A percentile compares a stretch with the other conserved stretches of the same genome.
These are phyloP conservation scores for Nymphaea thermarum DNA, from an alignment of 164 flowering plant genomes.

Conservation along the genomic window DNA sequence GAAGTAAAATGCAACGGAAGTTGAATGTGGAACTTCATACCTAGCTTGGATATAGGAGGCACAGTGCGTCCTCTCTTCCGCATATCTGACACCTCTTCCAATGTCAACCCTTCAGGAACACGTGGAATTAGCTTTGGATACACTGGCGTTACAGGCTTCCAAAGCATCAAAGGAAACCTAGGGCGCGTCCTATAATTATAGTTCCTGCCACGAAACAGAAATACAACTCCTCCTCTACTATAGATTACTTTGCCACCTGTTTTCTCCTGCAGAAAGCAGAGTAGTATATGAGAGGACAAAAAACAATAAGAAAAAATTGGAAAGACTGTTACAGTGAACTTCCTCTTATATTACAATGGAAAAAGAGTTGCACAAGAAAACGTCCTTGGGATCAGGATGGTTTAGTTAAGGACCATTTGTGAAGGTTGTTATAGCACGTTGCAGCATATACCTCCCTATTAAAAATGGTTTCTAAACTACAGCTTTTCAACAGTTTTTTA, in stretches of 20 bases:
- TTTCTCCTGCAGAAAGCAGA: conserved; percentile 44
- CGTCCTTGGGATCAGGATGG: background rate
- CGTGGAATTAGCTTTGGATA: conserved; percentile 67
- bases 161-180: conserved; percentile 81
- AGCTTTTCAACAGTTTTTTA: background rate
- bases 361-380: background rate
- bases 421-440: background rate
- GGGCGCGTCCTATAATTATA: conserved; percentile 76
- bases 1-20: background rate
- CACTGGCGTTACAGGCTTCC: conserved; percentile 85
- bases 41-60: conserved; percentile 80
- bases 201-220: conserved; percentile 88
- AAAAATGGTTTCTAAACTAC: background rate
- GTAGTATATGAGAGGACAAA: background rate
- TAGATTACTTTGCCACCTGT: conserved; percentile 81
- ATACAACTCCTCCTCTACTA: conserved; percentile 61
- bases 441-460: background rate
- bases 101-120: conserved; percentile 67
- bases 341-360: background rate
- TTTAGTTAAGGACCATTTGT: background rate
- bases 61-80: conserved; percentile 59
- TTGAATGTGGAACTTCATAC: conserved; percentile 19
- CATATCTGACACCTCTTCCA: conserved; percentile 70
- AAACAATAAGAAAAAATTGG: background rate
- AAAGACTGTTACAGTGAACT: background rate